Base-by-base conservation (phyloP, 2,329 filamentous ascomycete genomes). In the Fusarium scirpi region DNA sequence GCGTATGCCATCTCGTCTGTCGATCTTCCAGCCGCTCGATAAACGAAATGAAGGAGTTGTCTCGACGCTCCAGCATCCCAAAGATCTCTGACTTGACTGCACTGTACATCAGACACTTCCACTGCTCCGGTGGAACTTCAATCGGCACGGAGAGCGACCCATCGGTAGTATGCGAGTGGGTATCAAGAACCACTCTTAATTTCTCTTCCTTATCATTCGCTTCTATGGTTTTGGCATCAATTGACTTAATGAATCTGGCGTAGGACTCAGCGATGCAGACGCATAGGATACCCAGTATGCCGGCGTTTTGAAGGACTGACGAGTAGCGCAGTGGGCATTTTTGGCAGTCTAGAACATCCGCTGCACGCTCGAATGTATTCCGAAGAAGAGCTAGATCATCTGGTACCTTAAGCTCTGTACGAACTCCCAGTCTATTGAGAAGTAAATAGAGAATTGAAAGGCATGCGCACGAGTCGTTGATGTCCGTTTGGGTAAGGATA, bases 391-490 rank as follows among this genome's bases (percentile, higher is more conserved):
- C 22, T 6, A 58, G 22, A 27, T 58, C 48, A 13, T 55, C 30
- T 5, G 56, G 48, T 11, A 56, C 38, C 11, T 12, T 27, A 12
- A 58, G 48, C 12, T 58, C 48, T 9, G 56, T 27, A 3, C 48
- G 56, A 16, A 58, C 38, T 24, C 38, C 38, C 7, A 58, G 38
- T 12, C 56, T 38, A n/a, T 58, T 58, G 18, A 58, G 48, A 13
- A 58, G 56, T 11, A 58, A 51, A 16, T 58, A 58, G 16, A 58
- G 56, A n/a, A 58, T 56, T 2, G 49, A 56, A 0, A 46, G 30
- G 8, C 57, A 59, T 60, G 41, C 52, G 30, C 57, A 60, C 10
- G 57, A 58, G 8, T 32, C 24, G 52, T 60, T 60, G 29, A 58
- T 60, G 13, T 58, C 57, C 27, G 57, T 58, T 13, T 60, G 29